Evolutionary conservation across 371 early-diverging fungal genomes (phyloP).

Genomic region (Saksenaea oblongispora): DNA sequence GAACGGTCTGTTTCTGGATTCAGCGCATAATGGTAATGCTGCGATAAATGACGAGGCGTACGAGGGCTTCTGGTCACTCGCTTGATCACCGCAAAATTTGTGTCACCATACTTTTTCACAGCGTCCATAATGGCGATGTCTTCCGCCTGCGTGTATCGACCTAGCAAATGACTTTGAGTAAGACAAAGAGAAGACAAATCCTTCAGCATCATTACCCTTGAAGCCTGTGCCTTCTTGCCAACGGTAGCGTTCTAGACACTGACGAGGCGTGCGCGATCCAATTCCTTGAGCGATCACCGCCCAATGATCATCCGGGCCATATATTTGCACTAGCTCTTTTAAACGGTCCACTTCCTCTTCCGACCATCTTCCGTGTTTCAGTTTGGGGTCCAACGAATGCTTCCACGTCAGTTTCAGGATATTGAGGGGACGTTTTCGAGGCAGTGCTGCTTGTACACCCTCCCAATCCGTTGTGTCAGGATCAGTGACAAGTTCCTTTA

Average conservation of each 20-base stretch:
- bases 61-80: conserved; percentile 29
- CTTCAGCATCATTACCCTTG: conserved; percentile 9
- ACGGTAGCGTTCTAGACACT: conserved; percentile 43
- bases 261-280: conserved; percentile 28
- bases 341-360: conserved; percentile 24
- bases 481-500: conserved; percentile 18
- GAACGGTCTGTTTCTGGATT: conserved; percentile 36
- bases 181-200: background rate
- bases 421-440: conserved; percentile 15
- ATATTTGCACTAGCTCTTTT: conserved; percentile 1
- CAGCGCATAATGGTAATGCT: conserved; percentile 38
- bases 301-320: conserved; percentile 25
- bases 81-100: conserved; percentile 31
- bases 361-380: conserved; percentile 41
- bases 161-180: conserved; percentile 4
- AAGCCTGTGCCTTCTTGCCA: conserved; percentile 28
- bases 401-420: conserved; percentile 28
- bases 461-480: conserved; percentile 22
- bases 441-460: conserved; percentile 21
- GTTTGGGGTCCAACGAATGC: conserved; percentile 26
- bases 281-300: conserved; percentile 16
- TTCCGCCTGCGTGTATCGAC: conserved; percentile 35
- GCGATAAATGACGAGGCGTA: conserved; percentile 40
- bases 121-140: conserved; percentile 29
- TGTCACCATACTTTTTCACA: conserved; percentile 35